phyloP scores from a whole-genome alignment of 352 stramenopile species.

The Phytophthora citrophthora region DNA sequence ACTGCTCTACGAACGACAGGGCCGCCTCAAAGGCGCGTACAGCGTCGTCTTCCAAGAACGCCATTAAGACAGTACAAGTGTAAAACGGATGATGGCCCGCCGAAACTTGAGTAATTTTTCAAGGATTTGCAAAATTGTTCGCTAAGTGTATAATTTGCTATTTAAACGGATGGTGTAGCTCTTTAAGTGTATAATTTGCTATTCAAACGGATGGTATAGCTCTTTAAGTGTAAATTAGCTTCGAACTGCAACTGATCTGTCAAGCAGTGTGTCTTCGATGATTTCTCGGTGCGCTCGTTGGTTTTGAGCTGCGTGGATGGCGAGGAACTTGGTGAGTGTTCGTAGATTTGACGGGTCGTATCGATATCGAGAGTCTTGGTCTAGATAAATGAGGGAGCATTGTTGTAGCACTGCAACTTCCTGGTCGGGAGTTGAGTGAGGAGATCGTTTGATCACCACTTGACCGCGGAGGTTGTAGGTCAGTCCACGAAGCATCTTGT shows the following conservation, averaged over 20 bases:
- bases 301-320: slow-evolving; percentile 19
- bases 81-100: slow-evolving; percentile 18
- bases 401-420: slow-evolving; percentile 14
- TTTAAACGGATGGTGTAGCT: too few relatives aligned
- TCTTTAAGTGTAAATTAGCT: not conserved
- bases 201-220: too few relatives aligned
- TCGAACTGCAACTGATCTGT: not conserved
- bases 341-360: slow-evolving; percentile 18
- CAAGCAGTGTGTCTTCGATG: slow-evolving; percentile 8
- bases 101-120: not conserved
- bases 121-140: too few relatives aligned
- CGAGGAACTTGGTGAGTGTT: slow-evolving; percentile 10
- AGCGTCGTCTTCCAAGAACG: slow-evolving; percentile 42
- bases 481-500: slow-evolving; percentile 41
- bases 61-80: slow-evolving; percentile 13
- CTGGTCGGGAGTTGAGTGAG: slow-evolving; percentile 2
- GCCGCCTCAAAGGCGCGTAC: slow-evolving; percentile 41
- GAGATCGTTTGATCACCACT: slow-evolving; percentile 51
- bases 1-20: slow-evolving; percentile 50
- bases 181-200: too few relatives aligned
- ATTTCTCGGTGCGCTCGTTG: slow-evolving; percentile 17
- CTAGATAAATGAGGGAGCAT: slow-evolving; percentile 22
- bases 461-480: slow-evolving; percentile 60
- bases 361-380: slow-evolving; percentile 11
- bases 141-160: too few relatives aligned